Evolutionary conservation across 805 yeast species (phyloP).

Genomic region (Grigorovia jiainica): DNA sequence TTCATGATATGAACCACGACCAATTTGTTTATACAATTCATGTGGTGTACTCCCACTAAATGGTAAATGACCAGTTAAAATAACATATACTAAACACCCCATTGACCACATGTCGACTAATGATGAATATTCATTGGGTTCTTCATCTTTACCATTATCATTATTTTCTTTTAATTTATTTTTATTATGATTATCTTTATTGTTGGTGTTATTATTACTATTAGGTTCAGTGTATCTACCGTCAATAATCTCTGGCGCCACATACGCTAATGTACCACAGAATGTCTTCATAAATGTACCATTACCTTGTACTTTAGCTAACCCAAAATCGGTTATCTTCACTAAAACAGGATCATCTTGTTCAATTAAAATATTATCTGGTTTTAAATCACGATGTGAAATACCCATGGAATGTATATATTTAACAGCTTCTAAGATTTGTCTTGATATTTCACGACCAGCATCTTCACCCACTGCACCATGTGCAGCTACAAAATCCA

Average conservation of each 20-base stretch:
- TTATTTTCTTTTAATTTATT: conserved; percentile 12
- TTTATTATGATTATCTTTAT: conserved; percentile 9
- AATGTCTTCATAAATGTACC: conserved; percentile 88
- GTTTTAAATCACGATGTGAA: conserved; percentile 93
- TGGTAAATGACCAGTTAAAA: conserved; percentile 87
- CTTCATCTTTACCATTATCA: conserved; percentile 10
- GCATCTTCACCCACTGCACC: conserved; percentile 91
- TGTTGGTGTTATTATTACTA: too few relatives aligned
- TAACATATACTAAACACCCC: conserved; percentile 88
- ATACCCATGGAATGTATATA: conserved; percentile 87
- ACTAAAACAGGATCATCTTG: conserved; percentile 84
- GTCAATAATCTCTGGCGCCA: conserved; percentile 84
- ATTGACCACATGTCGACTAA: conserved; percentile 96
- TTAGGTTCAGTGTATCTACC: conserved; percentile 16
- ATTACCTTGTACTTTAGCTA: conserved; percentile 81
- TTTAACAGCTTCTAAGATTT: conserved; percentile 70
- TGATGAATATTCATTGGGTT: conserved; percentile 51
- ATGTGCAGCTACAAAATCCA: conserved; percentile 92
- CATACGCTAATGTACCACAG: conserved; percentile 94
- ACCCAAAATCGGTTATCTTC: conserved; percentile 94
- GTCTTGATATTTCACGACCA: conserved; percentile 76
- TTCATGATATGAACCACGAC: conserved; percentile 69
- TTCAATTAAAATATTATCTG: conserved; percentile 87
- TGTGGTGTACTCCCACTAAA: conserved; percentile 90
- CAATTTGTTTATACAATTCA: conserved; percentile 66